Evolutionary conservation across 805 yeast genomes (phyloP), one percentile per base, ranked within the genome.

Genomic region (Wickerhamomyces subpelliculosus): DNA sequence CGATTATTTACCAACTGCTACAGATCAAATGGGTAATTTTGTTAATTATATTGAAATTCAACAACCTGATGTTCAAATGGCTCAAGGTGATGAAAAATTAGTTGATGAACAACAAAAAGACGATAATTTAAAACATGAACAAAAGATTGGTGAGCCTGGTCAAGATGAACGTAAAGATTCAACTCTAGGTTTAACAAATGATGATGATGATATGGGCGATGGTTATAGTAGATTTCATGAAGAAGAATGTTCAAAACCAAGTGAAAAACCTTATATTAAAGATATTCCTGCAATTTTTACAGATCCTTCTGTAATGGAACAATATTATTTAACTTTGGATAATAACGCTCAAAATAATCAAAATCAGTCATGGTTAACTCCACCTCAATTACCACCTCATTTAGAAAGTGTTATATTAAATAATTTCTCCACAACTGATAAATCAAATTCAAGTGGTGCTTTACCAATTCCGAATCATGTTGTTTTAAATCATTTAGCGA

Each of bases 371-470:
- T 68, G 73, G 73, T 44, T 89, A 37, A 87, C 94, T 23, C 97
- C 98, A 17, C 98, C 98, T 18, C 95, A 84, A 55, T 69, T 93
- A 35, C 98, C 98, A 8, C 98, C 98, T 9, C 98, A 90, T 60
- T 69, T 93, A 43, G 98, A 93, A 57, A 83, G 84, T 52, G 97
- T 93, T 39, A 88, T 93, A 39, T 71, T 90, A 54, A 90, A 90
- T 64, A 78, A 80, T 48, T 82, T 72, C 66, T 58, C 67, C 3
- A 54, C 59, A 30, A 64, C 75, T 49, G 86, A 81, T 49, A 73
- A 69, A 49, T 88, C 84, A 52, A 90, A 88, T 58, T 84, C 83
- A 49, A 75, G 85, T 27, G 95, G 95, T 39, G 95, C 95, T 2
- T 65, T 88, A 48, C 93, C 95, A 9, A 87, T 88, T 40, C 97